Percentiles rank a stretch among this genome's conserved stretches.
Conservation (phyloP, 225 moss, liverwort and hornwort genomes). For the Climacium dendroides region DNA sequence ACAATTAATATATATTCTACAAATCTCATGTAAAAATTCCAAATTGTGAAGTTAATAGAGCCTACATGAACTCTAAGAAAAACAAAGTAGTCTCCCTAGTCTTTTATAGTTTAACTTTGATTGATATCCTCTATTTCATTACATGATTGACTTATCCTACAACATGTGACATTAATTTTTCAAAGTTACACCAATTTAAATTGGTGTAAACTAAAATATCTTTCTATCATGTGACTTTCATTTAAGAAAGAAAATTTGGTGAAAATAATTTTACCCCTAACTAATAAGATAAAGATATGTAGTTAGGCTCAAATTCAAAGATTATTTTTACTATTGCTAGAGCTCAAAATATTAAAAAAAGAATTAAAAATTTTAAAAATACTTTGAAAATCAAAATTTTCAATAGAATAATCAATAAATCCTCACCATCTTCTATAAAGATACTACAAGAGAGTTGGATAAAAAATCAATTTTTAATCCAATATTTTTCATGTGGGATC, state of each 20-base stretch:
- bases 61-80: not conserved
- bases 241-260: not conserved
- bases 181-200: not conserved
- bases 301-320: not conserved
- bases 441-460: not conserved
- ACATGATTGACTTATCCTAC: too few relatives aligned
- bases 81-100: not conserved
- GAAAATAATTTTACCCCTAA: not conserved
- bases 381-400: not conserved
- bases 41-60: not conserved
- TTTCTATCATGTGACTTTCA: not conserved
- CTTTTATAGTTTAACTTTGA: rapidly evolving
- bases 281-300: not conserved
- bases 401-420: not conserved
- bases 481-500: not conserved
- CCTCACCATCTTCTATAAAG: not conserved
- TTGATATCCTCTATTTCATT: too few relatives aligned
- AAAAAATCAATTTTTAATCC: not conserved
- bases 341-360: not conserved
- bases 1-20: not conserved
- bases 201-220: not conserved
- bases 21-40: not conserved
- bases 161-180: too few relatives aligned
- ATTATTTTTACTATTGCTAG: not conserved
- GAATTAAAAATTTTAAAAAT: too few relatives aligned